phyloP scores from a whole-genome alignment of 306 rosid genomes.

The Psophocarpus tetragonolobus region DNA sequence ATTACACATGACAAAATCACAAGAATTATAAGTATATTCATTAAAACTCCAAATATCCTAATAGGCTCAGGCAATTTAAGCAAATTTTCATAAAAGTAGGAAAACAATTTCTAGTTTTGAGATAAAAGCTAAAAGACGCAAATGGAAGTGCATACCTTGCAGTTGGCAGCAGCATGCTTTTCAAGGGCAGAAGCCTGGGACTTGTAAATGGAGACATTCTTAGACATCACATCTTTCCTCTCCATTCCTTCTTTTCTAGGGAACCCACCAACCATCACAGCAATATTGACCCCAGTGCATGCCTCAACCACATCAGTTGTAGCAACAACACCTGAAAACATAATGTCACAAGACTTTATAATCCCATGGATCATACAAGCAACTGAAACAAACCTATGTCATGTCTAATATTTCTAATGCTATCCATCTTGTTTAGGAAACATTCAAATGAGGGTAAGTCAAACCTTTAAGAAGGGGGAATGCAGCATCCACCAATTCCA shows the following conservation, averaged over 20 bases:
- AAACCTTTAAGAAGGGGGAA: slow-evolving; percentile 43
- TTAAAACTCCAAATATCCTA: neutral
- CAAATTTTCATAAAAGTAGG: too few relatives aligned
- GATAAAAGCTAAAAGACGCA: neutral
- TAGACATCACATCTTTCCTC: slow-evolving; percentile 95
- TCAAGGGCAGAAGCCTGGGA: slow-evolving; percentile 98
- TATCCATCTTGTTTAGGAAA: neutral
- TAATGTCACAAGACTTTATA: neutral
- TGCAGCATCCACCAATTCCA: slow-evolving; percentile 44
- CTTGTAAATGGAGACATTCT: slow-evolving; percentile 91
- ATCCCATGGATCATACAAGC: neutral
- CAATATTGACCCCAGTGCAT: slow-evolving; percentile 87
- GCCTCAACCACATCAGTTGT: slow-evolving; percentile 97
- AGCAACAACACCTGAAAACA: slow-evolving; percentile 89
- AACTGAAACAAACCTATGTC: neutral
- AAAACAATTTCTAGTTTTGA: too few relatives aligned
- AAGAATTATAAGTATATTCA: neutral
- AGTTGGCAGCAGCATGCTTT: slow-evolving; percentile 88
- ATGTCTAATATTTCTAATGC: neutral
- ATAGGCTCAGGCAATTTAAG: neutral
- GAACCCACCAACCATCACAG: slow-evolving; percentile 99
- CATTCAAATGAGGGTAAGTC: neutral
- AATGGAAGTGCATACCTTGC: slow-evolving; percentile 61
- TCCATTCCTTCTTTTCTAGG: slow-evolving; percentile 99
- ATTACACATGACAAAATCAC: neutral